phyloP scores from a whole-genome alignment of 2,329 filamentous ascomycete species.

The Ophiostoma sp. region DNA sequence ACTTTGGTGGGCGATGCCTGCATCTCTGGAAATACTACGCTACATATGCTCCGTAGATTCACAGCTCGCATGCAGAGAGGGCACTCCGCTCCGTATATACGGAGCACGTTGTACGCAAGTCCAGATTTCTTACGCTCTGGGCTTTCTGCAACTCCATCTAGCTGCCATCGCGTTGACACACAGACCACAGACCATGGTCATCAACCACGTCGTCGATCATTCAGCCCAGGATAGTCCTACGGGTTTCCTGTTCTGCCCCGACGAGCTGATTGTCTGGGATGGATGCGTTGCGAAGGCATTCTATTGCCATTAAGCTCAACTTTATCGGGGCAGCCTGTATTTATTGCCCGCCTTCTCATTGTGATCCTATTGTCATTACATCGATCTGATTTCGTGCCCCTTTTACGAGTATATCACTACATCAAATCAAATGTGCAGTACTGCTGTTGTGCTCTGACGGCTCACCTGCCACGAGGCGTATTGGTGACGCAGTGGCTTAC shows the following conservation, averaged over 20 bases:
- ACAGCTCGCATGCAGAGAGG: no score
- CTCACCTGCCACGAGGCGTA: slow-evolving; percentile 1
- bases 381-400: neutral
- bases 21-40: no score
- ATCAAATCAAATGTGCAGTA: neutral
- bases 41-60: no score
- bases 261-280: neutral
- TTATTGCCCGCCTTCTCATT: no score
- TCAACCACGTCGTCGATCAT: slow-evolving; percentile 10
- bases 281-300: no score
- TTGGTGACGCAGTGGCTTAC: slow-evolving; percentile 2
- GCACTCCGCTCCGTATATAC: neutral
- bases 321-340: no score
- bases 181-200: neutral
- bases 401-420: neutral
- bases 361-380: no score
- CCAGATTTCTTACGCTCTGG: neutral
- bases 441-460: neutral
- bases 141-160: neutral
- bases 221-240: neutral
- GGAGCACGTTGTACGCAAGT: no score
- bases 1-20: no score
- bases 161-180: neutral
- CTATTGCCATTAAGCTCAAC: no score
- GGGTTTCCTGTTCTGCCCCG: neutral